phyloP scores from a whole-genome alignment of 108 stramenopile species.

The Nannochloropsis gaditana region DNA sequence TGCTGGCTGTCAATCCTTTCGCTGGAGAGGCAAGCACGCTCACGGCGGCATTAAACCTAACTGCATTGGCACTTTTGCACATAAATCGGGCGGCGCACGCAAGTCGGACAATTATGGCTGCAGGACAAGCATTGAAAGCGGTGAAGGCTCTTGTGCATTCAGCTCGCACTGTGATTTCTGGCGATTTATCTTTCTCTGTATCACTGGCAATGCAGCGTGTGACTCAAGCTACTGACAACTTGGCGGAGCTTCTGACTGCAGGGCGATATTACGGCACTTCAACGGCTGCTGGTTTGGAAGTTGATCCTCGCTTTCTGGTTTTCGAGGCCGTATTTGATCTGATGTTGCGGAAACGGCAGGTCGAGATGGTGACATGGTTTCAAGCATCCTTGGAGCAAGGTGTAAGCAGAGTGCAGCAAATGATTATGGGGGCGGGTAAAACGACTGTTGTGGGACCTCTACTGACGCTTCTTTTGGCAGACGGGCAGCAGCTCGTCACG shows the following conservation, averaged over 20 bases:
- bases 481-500: constrained; percentile 38
- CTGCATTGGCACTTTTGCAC: constrained; percentile 22
- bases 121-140: constrained; percentile 5
- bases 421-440: constrained; percentile 54
- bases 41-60: not conserved
- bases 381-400: constrained; percentile 18
- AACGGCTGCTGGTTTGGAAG: not conserved
- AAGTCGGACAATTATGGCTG: not conserved
- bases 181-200: not conserved
- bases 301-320: constrained; percentile 47
- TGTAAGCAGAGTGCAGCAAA: constrained; percentile 33
- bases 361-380: constrained; percentile 33
- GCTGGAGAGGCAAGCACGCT: not conserved
- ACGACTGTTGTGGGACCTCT: constrained; percentile 48
- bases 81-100: constrained; percentile 13
- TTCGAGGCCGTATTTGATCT: constrained; percentile 44
- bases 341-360: constrained; percentile 41
- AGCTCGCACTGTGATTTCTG: not conserved
- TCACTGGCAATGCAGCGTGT: not conserved
- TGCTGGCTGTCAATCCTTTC: constrained; percentile 35
- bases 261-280: constrained; percentile 35
- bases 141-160: not conserved
- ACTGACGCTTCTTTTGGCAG: constrained; percentile 41
- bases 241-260: constrained; percentile 30
- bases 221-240: constrained; percentile 27